Evolutionary conservation across 768 basidiomycete species (phyloP).

Genomic region (Boletellus ananas): DNA sequence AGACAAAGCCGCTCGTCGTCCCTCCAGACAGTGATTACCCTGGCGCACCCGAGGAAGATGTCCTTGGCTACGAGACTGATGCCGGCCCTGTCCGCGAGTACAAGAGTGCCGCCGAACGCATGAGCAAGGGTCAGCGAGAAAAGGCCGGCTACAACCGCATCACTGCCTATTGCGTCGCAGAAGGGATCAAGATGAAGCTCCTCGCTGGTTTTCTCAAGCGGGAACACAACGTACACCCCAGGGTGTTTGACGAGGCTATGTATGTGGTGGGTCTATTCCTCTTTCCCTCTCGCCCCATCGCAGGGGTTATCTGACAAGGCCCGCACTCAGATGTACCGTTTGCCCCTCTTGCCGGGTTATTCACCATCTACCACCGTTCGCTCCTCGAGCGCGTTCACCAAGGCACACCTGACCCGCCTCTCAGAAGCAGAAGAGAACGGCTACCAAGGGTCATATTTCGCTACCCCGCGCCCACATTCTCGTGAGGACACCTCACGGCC

Average conservation of each 20-base stretch:
- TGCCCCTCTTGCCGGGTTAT: conserved; percentile 90
- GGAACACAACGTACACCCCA: conserved; percentile 85
- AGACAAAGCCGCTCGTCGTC: conserved; percentile 64
- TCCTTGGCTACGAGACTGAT: conserved; percentile 63
- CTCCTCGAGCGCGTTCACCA: conserved; percentile 65
- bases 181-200: conserved; percentile 79
- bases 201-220: conserved; percentile 84
- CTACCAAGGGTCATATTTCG: conserved; percentile 85
- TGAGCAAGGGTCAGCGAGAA: conserved; percentile 83
- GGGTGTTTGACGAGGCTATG: conserved; percentile 90
- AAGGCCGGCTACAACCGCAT: conserved; percentile 76
- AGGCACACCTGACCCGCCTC: conserved; percentile 62
- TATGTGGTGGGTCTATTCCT: conserved; percentile 66
- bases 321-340: conserved; percentile 71
- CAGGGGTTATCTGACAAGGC: neutral
- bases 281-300: neutral
- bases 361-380: conserved; percentile 79
- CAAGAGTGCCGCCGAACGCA: conserved; percentile 83
- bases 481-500: conserved; percentile 16
- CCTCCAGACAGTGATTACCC: conserved; percentile 13
- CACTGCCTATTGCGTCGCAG: conserved; percentile 87
- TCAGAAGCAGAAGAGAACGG: conserved; percentile 89
- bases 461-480: conserved; percentile 17
- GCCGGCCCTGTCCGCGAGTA: conserved; percentile 62
- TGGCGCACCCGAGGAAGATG: conserved; percentile 37